Base-by-base conservation (phyloP, 2,329 filamentous ascomycete genomes). In the Diplodia scrobiculata region DNA sequence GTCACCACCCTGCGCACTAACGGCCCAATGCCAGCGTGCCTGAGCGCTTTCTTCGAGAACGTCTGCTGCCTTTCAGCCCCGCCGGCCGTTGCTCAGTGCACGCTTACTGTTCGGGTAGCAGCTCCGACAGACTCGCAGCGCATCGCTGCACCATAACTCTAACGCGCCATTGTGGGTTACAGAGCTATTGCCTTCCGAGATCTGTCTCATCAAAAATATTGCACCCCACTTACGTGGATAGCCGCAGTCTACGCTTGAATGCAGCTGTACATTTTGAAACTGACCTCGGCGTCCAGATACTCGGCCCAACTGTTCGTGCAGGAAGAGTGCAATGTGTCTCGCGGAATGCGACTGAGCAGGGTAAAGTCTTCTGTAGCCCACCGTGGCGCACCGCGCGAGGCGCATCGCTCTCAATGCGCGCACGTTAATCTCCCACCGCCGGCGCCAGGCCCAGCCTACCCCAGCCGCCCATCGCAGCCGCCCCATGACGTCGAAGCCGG, bases 341-440 rank as follows among this genome's bases (percentile, higher is more conserved):
- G 41, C 41, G 41, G 41, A 45, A 45, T 45, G 41, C 41, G 41
- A 10, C 41, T 45, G 41, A 45, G 41, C 41, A 19, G 41, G 41
- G 41, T 45, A 45, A 45, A 19, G 41, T 45, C 41, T 13, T 45
- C 41, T 45, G 41, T 45, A 19, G 41, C 55, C 21, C 55, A 21
- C 55, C 55, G 41, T 45, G 41, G 41, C 55, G 25, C 55, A 14
- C 55, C 55, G 55, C 38, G 25, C 55, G 55, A 60, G 55, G 55
- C 55, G 41, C 45, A 50, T 17, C 45, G 58, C 58, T 21, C 58
- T 62, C 58, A 51, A 62, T 62, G 58, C 58, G 58, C 21, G n/a
- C 58, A 50, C 45, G 58, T 62, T 62, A 62, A 62, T 62, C 58
- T 62, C 58, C 58, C 58, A 62, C 27, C 45, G 45, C 45, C 29